Evolutionary conservation across 495 filamentous ascomycete genomes (phyloP), one percentile per base, ranked within the genome.

Genomic region (Penicillium bovifimosum): DNA sequence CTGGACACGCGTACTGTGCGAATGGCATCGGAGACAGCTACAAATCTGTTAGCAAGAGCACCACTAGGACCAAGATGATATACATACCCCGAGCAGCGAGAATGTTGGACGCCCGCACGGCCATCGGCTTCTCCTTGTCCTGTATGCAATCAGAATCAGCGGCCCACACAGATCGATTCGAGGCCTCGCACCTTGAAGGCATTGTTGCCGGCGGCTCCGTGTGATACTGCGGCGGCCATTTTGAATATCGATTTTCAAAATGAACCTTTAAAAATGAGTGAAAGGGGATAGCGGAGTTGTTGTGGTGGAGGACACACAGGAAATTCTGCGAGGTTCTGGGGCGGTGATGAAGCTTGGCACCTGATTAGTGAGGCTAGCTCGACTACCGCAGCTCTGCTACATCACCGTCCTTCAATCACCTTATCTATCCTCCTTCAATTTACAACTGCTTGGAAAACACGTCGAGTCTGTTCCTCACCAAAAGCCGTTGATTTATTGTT

Each of bases 81-180:
- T 34, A 59, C 64, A 69, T 82, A 93, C 90, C 90, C 88, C 92
- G 85, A 59, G 93, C 93, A 59, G 93, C 93, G 60, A 95, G 85
- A 72, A 98, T 97, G 72, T 98, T 98, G 53, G 88, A 86, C 47
- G 85, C 87, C 52, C 93, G 88, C 57, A 98, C 93, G 47, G 93
- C 95, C 78, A 88, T 82, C 53, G 93, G 93, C 87, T 98, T 98
- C 78, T 96, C 92, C 81, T 96, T 97, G 73, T 95, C 89, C 88
- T 95, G 66, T 51, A 64, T 52, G 52, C 52, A 40, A 66, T 86
- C 67, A 86, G 79, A 63, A 61, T 59, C 53, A 48, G 18, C 27
- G 53, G 58, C 58, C 59, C 68, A 71, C 69, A 67, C 54, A 53
- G 53, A 63, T 59, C 56, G 53, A 59, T 61, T 57, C 55, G 52